Percentiles rank a stretch among this genome's conserved stretches.
Conservation (phyloP, 805 yeast species). For the Cyberlindnera americana region DNA sequence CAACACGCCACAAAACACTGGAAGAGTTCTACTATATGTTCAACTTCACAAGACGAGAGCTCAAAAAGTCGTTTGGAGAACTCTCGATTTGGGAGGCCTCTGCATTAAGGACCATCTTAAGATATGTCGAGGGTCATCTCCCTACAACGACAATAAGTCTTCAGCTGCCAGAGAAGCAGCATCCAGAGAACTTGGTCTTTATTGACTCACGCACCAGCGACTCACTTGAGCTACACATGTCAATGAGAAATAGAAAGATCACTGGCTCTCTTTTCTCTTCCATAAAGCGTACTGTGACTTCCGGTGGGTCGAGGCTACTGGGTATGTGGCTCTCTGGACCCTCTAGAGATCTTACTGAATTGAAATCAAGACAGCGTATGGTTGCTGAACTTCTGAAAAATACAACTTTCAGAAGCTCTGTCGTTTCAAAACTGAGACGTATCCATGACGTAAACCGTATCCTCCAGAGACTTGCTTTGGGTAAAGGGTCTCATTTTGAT, state of each 20-base stretch:
- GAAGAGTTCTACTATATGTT: constrained; percentile 39
- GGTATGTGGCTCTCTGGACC: constrained; percentile 85
- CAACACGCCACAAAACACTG: constrained; percentile 38
- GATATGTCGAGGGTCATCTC: constrained; percentile 68
- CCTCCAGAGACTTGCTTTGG: constrained; percentile 54
- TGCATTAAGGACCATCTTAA: constrained; percentile 59
- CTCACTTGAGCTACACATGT: constrained; percentile 66
- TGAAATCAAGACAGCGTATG: constrained; percentile 50
- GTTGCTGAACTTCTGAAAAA: constrained; percentile 42
- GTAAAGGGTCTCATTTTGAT: constrained; percentile 42
- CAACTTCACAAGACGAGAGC: constrained; percentile 28
- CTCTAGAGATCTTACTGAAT: constrained; percentile 52
- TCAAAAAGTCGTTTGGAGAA: constrained; percentile 27
- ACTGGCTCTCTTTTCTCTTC: constrained; percentile 71
- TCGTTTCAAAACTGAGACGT: constrained; percentile 38
- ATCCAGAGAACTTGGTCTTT: constrained; percentile 54
- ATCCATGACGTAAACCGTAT: constrained; percentile 58
- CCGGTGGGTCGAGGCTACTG: constrained; percentile 77
- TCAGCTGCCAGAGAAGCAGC: constrained; percentile 60
- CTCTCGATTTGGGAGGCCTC: constrained; percentile 48
- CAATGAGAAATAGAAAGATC: constrained; percentile 52
- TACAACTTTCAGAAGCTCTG: constrained; percentile 25
- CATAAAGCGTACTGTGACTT: constrained; percentile 70
- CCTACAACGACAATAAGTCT: constrained; percentile 65
- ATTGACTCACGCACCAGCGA: constrained; percentile 78